Evolutionary conservation across 306 rosid species (phyloP).

Genomic region (Oemleria cerasiformis): DNA sequence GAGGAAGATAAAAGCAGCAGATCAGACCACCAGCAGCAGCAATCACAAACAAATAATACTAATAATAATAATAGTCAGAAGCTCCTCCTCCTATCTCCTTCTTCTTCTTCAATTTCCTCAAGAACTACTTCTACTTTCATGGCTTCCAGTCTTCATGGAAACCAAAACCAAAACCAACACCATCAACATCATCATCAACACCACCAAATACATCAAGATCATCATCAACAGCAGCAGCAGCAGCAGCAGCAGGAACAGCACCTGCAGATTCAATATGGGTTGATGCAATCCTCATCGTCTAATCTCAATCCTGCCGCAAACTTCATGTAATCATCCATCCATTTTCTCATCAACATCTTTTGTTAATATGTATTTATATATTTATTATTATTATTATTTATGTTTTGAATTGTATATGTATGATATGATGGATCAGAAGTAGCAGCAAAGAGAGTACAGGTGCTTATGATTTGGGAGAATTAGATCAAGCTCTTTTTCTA

Average conservation of each 20-base stretch:
- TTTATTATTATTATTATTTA: not conserved
- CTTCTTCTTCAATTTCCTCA: not conserved
- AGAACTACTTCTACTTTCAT: conserved; percentile 26
- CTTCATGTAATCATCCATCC: conserved; percentile 46
- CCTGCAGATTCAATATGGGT: conserved; percentile 49
- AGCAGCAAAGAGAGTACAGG: conserved; percentile 57
- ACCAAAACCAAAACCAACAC: conserved; percentile 46
- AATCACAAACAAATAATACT: not conserved
- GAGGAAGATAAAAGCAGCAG: conserved; percentile 17
- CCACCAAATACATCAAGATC: conserved; percentile 32
- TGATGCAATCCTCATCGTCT: conserved; percentile 68
- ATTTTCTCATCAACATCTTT: not conserved
- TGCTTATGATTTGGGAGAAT: conserved; percentile 84
- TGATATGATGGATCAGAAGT: conserved; percentile 22
- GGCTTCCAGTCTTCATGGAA: conserved; percentile 52
- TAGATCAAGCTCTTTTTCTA: conserved; percentile 90
- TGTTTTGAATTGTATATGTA: not conserved
- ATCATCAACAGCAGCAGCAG: not conserved
- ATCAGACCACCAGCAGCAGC: not conserved
- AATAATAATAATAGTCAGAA: too few species aligned
- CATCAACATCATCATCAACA: conserved; percentile 24
- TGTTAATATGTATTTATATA: not conserved
- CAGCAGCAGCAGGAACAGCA: conserved; percentile 29
- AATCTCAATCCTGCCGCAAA: conserved; percentile 47
- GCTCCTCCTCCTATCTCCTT: conserved; percentile 20